Conservation (phyloP, 805 yeast species). For the Candida verbasci region DNA sequence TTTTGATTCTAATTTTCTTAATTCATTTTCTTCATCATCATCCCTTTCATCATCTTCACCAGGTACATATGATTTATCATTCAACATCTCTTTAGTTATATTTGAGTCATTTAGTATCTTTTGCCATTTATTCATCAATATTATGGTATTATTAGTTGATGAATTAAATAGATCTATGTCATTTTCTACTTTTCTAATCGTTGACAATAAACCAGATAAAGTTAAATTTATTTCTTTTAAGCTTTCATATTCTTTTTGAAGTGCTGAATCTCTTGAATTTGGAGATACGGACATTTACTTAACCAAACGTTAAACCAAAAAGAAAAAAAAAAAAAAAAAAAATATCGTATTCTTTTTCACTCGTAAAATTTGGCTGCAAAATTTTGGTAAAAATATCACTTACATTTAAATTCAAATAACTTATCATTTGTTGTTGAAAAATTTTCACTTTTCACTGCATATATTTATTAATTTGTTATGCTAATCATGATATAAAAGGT, state of each 20-base stretch:
- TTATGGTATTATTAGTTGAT: constrained; percentile 2
- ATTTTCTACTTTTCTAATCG: constrained; percentile 1
- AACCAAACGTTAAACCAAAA: neutral
- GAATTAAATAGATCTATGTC: constrained; percentile 4
- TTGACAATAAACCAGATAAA: neutral
- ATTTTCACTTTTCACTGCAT: too few species aligned
- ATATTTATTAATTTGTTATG: constrained; percentile 2
- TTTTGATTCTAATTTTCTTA: neutral
- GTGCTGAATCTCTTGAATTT: constrained; percentile 1
- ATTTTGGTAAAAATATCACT: too few species aligned
- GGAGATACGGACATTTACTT: constrained; percentile 1
- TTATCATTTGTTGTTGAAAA: too few species aligned
- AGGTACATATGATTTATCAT: constrained; percentile 2
- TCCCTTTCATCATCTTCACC: constrained; percentile 1
- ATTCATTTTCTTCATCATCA: neutral
- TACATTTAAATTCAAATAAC: too few species aligned
- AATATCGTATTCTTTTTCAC: too few species aligned
- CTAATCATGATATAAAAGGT: neutral
- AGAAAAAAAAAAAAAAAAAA: neutral
- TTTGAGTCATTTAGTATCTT: constrained; percentile 4
- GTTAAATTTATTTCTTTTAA: constrained; percentile 1
- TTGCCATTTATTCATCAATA: constrained; percentile 5
- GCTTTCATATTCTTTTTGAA: neutral
- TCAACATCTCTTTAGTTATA: constrained; percentile 3
- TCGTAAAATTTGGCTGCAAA: too few species aligned